phyloP scores from a whole-genome alignment of 352 stramenopile genomes.

The Phytopythium vexans region DNA sequence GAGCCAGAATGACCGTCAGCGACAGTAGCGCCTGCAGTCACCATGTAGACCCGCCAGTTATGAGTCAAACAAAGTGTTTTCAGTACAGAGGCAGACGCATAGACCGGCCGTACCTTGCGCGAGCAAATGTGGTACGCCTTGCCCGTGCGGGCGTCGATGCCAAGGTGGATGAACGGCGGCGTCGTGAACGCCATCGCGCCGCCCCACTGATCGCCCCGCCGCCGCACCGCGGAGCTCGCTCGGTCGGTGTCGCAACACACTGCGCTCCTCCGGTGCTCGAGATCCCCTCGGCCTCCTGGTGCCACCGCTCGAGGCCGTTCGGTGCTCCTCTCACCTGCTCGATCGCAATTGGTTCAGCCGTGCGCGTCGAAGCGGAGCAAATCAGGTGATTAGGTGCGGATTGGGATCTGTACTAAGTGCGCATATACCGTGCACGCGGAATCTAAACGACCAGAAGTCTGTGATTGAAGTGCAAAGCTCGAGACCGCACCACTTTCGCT shows the following conservation, averaged over 20 bases:
- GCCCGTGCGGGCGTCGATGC: conserved; percentile 79
- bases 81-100: too few relatives aligned
- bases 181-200: conserved; percentile 60
- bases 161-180: conserved; percentile 74
- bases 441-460: too few relatives aligned
- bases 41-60: background rate
- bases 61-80: background rate
- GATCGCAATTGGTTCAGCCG: too few relatives aligned
- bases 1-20: conserved; percentile 62
- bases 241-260: conserved; percentile 4
- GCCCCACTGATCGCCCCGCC: background rate
- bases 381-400: too few relatives aligned
- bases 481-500: too few relatives aligned
- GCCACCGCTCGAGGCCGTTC: too few relatives aligned
- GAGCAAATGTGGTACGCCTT: conserved; percentile 86
- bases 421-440: too few relatives aligned
- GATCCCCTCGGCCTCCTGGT: too few relatives aligned
- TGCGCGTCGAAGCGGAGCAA: too few relatives aligned
- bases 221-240: background rate
- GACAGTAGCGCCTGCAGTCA: conserved; percentile 62
- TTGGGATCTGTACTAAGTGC: too few relatives aligned
- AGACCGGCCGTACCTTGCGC: conserved; percentile 50
- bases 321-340: too few relatives aligned
- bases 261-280: background rate
- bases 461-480: too few relatives aligned